Evolutionary conservation across 75 land plant genomes (phyloP).

Genomic region (Sequoia sempervirens): DNA sequence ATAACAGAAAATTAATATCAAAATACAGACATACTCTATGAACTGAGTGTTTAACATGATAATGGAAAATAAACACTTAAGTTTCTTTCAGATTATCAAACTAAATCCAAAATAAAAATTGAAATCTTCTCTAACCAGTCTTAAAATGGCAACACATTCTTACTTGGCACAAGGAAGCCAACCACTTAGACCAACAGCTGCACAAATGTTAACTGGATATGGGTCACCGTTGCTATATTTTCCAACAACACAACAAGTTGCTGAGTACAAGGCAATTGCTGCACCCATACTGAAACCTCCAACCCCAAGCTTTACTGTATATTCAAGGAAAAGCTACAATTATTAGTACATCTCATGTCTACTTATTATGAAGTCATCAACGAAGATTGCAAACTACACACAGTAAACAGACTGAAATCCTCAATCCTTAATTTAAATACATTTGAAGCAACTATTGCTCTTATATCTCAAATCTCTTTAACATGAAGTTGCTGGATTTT

Average conservation of each 20-base stretch:
- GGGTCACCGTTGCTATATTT: conserved; percentile 61
- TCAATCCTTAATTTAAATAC: not conserved
- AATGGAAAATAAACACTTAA: not conserved
- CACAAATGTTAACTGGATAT: conserved; percentile 66
- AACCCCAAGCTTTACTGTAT: conserved; percentile 77
- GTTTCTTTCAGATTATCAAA: too few relatives aligned
- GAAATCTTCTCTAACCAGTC: not conserved
- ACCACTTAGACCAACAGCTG: conserved; percentile 77
- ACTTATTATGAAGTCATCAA: not conserved
- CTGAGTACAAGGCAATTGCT: conserved; percentile 77
- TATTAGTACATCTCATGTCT: not conserved
- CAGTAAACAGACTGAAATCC: conserved; percentile 4
- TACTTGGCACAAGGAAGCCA: conserved; percentile 91
- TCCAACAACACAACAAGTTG: conserved; percentile 67
- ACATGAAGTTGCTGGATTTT: not conserved
- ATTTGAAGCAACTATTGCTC: not conserved
- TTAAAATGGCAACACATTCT: conserved; percentile 6
- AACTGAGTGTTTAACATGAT: not conserved
- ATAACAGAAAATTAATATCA: conserved; percentile 4
- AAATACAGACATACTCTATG: not conserved
- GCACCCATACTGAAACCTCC: conserved; percentile 99
- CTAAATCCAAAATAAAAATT: too few relatives aligned
- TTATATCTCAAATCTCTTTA: not conserved
- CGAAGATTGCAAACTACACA: not conserved
- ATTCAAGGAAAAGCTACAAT: not conserved